Percentiles rank a stretch among this genome's conserved stretches.
Conservation (phyloP, 2,329 filamentous ascomycete genomes). For the Trichoderma sp. region DNA sequence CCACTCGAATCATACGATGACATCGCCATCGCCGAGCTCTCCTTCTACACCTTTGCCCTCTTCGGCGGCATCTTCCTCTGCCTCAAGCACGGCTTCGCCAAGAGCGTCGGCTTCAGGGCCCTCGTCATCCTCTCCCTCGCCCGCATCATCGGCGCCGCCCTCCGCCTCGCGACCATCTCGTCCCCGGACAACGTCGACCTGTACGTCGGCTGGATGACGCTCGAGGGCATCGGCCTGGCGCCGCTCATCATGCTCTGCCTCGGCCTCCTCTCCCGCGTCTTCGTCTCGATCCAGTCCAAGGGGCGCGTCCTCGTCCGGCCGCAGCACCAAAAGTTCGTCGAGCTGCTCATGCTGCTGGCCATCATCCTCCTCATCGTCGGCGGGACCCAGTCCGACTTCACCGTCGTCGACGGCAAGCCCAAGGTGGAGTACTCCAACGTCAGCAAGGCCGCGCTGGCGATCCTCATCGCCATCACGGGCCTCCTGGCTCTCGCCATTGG, state of each 20-base stretch:
- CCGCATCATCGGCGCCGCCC: conserved; percentile 59
- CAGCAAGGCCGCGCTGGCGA: conserved; percentile 36
- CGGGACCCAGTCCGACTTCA: conserved; percentile 36
- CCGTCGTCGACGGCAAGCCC: conserved; percentile 31
- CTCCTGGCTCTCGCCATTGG: conserved; percentile 46
- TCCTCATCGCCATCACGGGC: conserved; percentile 45
- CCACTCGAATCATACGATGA: conserved; percentile 38
- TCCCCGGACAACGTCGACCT: conserved; percentile 51
- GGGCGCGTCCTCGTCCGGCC: conserved; percentile 37
- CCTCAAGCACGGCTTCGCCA: conserved; percentile 52
- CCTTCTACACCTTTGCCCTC: conserved; percentile 39
- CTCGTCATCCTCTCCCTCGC: conserved; percentile 60
- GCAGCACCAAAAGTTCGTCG: conserved; percentile 41
- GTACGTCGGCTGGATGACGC: conserved; percentile 40
- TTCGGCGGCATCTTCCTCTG: conserved; percentile 46
- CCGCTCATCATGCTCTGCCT: conserved; percentile 50
- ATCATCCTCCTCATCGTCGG: conserved; percentile 42
- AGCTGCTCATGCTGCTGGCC: conserved; percentile 48
- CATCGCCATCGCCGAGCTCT: conserved; percentile 40
- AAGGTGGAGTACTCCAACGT: conserved; percentile 36
- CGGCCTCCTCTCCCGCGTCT: conserved; percentile 40
- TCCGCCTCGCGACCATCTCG: conserved; percentile 48
- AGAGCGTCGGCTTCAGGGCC: conserved; percentile 63
- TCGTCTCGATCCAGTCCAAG: conserved; percentile 52
- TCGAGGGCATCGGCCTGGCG: conserved; percentile 44